phyloP scores from a whole-genome alignment of 495 filamentous ascomycete species.

The Penicillium arizonense region DNA sequence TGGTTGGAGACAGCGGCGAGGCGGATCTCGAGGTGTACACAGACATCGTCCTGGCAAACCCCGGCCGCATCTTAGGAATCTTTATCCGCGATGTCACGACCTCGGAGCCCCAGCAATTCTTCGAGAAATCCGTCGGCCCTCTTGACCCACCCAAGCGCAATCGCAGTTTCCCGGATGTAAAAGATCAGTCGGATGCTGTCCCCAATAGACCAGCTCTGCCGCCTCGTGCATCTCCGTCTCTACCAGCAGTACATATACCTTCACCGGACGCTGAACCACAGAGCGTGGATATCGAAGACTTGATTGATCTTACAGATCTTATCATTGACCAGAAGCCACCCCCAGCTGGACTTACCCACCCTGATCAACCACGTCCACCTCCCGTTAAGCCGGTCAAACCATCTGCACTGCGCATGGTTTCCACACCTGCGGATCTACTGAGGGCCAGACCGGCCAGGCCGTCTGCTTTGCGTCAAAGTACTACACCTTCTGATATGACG shows the following conservation, averaged over 20 bases:
- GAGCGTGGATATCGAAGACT: constrained; percentile 48
- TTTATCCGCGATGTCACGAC: constrained; percentile 97
- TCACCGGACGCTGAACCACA: constrained; percentile 14
- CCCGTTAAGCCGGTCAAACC: constrained; percentile 69
- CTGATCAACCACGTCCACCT: constrained; percentile 33
- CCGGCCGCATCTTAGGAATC: constrained; percentile 74
- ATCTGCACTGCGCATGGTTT: constrained; percentile 52
- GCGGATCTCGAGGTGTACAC: constrained; percentile 97
- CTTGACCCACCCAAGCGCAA: constrained; percentile 22
- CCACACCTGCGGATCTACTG: constrained; percentile 16
- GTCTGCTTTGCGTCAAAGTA: background rate
- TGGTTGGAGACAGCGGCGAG: constrained; percentile 94
- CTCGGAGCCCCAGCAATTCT: constrained; percentile 63
- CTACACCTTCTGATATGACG: background rate
- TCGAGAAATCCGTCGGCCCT: constrained; percentile 64
- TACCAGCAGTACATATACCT: constrained; percentile 11
- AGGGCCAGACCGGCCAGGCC: constrained; percentile 3
- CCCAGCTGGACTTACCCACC: constrained; percentile 4
- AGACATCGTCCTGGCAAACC: constrained; percentile 80
- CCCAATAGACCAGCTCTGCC: constrained; percentile 36
- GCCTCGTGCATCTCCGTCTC: constrained; percentile 28
- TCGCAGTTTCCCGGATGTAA: constrained; percentile 29
- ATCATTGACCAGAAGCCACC: constrained; percentile 28
- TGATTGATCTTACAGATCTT: constrained; percentile 66
- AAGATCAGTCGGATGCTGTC: constrained; percentile 25